A percentile compares a stretch with the other conserved stretches of the same genome.
These are phyloP conservation scores for Saturnispora dispora DNA, from an alignment of 805 yeast genomes.

Conservation along the genomic window DNA sequence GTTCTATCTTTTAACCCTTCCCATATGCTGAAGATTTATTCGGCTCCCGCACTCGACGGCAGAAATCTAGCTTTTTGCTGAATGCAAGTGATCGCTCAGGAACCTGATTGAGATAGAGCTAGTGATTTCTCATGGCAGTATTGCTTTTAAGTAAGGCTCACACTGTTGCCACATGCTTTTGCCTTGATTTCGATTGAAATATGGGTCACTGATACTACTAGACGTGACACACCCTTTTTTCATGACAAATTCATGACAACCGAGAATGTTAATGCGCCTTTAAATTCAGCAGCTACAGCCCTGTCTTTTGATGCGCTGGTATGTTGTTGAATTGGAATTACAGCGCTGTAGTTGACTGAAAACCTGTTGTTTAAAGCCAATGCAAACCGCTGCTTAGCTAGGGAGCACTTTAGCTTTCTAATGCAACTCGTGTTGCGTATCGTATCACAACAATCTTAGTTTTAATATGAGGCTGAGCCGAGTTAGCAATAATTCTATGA, in stretches of 20 bases:
- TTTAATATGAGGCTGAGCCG: too few species aligned
- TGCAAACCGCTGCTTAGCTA: neutral
- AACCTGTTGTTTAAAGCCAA: neutral
- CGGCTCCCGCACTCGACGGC: neutral
- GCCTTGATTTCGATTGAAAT: too few species aligned
- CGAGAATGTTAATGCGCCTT: too few species aligned
- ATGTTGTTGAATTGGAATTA: too few species aligned
- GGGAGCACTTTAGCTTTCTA: neutral
- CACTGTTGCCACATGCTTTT: too few species aligned
- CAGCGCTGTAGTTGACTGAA: too few species aligned
- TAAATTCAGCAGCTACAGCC: too few species aligned
- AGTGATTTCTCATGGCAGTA: neutral
- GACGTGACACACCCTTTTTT: too few species aligned
- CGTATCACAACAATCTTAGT: neutral
- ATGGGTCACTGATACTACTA: too few species aligned
- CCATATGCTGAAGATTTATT: neutral
- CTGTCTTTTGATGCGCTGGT: too few species aligned
- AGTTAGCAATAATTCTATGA: too few species aligned
- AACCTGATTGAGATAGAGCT: neutral
- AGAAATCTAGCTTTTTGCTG: neutral
- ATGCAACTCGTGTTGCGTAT: neutral
- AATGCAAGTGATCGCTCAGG: neutral
- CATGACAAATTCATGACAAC: too few species aligned
- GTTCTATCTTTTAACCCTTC: neutral
- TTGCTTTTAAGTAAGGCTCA: neutral